Conservation (phyloP, 2,329 filamentous ascomycete species). For the Cryphonectria naterciae region DNA sequence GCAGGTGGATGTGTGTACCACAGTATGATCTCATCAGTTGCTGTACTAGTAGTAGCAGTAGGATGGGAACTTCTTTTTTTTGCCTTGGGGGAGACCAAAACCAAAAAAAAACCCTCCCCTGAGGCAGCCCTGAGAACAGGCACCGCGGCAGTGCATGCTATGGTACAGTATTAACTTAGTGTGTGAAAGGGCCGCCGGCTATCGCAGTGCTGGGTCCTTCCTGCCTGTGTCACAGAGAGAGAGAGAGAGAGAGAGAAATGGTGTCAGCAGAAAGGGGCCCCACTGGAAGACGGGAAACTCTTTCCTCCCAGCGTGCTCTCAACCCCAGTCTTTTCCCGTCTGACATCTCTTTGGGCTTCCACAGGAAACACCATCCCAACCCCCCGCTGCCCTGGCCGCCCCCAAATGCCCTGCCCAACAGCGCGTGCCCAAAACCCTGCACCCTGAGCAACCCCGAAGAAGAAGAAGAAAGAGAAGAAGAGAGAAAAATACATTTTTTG, state of each 20-base stretch:
- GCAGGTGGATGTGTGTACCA: background rate
- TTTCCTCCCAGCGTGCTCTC: background rate
- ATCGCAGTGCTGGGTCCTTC: background rate
- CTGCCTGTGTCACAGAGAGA: background rate
- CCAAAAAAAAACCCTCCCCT: background rate
- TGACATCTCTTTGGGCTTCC: conserved; percentile 7
- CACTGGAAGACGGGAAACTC: background rate
- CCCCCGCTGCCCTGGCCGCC: background rate
- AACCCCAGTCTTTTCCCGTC: conserved; percentile 11
- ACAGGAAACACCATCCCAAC: background rate
- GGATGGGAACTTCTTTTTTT: background rate
- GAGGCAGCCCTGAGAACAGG: background rate
- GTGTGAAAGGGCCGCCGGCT: background rate
- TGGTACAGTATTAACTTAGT: background rate
- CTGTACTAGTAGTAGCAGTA: background rate
- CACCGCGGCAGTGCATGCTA: background rate
- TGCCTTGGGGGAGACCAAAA: no score
- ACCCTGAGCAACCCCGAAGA: no score
- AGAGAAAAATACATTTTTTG: background rate
- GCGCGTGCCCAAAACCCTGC: background rate
- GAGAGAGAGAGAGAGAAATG: background rate
- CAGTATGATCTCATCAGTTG: background rate
- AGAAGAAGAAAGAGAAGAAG: background rate
- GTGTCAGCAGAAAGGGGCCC: background rate
- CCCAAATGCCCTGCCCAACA: background rate